Base-by-base conservation (phyloP, 345 rosid species). In the Schrenkiella parvula region DNA sequence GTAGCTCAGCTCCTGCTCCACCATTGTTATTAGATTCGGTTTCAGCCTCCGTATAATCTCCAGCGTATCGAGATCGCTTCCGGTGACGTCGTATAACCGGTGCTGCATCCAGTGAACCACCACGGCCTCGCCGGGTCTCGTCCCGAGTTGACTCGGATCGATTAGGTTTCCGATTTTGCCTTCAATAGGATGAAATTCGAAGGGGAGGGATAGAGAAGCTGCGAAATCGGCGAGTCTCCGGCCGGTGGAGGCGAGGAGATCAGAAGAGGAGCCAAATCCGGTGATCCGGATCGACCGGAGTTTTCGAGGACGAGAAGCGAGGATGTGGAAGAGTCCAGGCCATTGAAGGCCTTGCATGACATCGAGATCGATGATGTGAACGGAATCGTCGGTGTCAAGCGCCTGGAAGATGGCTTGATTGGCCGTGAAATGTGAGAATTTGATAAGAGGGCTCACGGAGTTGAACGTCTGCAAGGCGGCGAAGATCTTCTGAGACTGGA, bases 81-180 rank as follows among this genome's bases (percentile, higher is more conserved):
- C 97, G 0, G 92, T 88, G 22, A 93, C 75, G 62, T 93, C 98
- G 66, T 91, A 93, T 54, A 93, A 42, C 68, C 96, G 84, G 59
- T 93, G 98, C 43, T 93, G 97, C 98, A 91, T 93, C 97, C 97
- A 93, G 55, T 93, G 98, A 8, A 93, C 96, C 42, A 93, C 91
- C 39, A 87, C 82, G 1, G 96, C 85, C 74, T 93, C 98, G 5
- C 80, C 80, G 3, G 81, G 82, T 37, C 84, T 79, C 17, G 81
- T 77, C 38, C 85, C 88, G 69, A 93, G 92, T 64, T 81, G 91
- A 52, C 78, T 74, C 67, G 69, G 55, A 42, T 89, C 97, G 3
- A 38, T 59, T 22, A 88, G 41, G 32, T 65, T 81, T 53, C 97
- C 97, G 44, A 91, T 85, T 77, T 88, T 93, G 29, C 98, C 98